Evolutionary conservation across 1,284 basidiomycete species (phyloP), one percentile per base, ranked within the genome.

Genomic region (Leccinum subfulvum): DNA sequence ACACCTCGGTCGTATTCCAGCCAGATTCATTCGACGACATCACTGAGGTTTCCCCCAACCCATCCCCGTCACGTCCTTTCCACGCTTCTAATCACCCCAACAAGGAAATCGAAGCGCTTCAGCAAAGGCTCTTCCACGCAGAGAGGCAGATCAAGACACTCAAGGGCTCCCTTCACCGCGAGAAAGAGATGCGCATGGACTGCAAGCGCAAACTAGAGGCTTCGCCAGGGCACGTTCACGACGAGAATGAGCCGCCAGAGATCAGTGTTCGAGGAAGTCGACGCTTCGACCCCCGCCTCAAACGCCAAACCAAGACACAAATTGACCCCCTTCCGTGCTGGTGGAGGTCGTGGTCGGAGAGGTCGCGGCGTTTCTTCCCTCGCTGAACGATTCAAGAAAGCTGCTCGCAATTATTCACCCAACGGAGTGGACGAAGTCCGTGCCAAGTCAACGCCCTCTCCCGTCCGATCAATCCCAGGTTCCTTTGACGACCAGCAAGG

Each of bases 61-160:
- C 84, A 18, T 88, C 88, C 0, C 87, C 89, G 4, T 83, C 81
- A 13, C 78, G 77, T 56, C 78, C 82, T 10, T 86, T 89, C 77
- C 76, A 86, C 23, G 82, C 87, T 9, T 82, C 89, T 1, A 89
- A 86, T 71, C 85, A 94, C 74, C 87, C 90, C 47, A 83, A 79
- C 70, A 91, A 89, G 72, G 91, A 94, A 74, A 86, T 92, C 53
- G 92, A 93, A 69, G 84, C 86, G 0, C 78, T 93, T 21, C 88
- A 92, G 65, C 88, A 92, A 69, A 81, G 88, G 30, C 81, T 94
- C 41, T 88, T 90, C 13, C 92, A 94, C 75, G 90, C 92, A 7
- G 90, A 94, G 71, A 79, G 91, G 60, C 90, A 92, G 70, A 90
- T 95, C 70, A 84, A 82, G 64, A 92, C 91, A 5, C 82, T 95